A percentile compares a stretch with the other conserved stretches of the same genome.
Conservation (phyloP, 345 rosid species). For the Gossypium rotundifolium region DNA sequence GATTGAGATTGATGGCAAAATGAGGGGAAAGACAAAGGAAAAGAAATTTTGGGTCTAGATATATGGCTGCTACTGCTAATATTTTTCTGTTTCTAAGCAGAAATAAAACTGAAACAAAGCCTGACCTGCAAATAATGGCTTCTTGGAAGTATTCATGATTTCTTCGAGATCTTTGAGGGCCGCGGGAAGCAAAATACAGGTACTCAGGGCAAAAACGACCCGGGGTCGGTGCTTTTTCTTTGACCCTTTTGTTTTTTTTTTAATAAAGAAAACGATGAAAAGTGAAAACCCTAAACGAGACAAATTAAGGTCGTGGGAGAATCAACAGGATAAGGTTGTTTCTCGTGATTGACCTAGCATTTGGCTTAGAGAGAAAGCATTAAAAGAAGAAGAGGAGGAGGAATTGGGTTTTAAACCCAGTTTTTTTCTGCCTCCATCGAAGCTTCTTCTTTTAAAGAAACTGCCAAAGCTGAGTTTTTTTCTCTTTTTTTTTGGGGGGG, state of each 20-base stretch:
- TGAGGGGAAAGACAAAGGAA: neutral
- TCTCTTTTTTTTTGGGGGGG: slow-evolving; percentile 10
- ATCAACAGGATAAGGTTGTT: slow-evolving; percentile 15
- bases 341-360: slow-evolving; percentile 32
- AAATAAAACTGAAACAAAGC: slow-evolving; percentile 1
- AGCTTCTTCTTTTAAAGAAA: slow-evolving; percentile 21
- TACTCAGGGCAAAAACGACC: slow-evolving; percentile 10
- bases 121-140: slow-evolving; percentile 28
- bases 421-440: slow-evolving; percentile 21
- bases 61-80: neutral
- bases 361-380: neutral
- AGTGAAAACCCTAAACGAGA: slow-evolving; percentile 35
- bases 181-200: slow-evolving; percentile 11
- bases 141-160: neutral
- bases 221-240: slow-evolving; percentile 32
- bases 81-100: neutral
- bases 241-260: slow-evolving; percentile 9
- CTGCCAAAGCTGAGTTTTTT: slow-evolving; percentile 5
- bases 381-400: slow-evolving; percentile 15
- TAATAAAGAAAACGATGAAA: neutral
- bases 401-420: slow-evolving; percentile 25
- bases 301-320: slow-evolving; percentile 15
- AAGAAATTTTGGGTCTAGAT: neutral
- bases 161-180: slow-evolving; percentile 30
- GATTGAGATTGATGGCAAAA: slow-evolving; percentile 11